These are phyloP conservation scores for Aspergillus flavus DNA, from an alignment of 2,329 filamentous ascomycete genomes.

Conservation along the genomic window DNA sequence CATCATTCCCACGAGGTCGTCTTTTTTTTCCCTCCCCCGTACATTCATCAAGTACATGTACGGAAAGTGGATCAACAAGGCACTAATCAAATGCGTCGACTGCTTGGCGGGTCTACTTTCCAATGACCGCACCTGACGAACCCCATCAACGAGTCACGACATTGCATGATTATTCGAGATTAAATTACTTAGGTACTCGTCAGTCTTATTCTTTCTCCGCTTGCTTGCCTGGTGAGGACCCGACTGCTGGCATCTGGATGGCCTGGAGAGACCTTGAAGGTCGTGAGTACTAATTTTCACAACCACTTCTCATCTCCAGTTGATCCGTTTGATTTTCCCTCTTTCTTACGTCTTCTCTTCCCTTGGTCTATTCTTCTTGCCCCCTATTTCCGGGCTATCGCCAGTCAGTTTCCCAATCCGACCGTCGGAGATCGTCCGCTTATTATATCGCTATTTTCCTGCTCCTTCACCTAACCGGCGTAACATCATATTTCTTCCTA, in stretches of 20 bases:
- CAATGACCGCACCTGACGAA: slow-evolving; percentile 14
- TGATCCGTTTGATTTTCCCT: not conserved
- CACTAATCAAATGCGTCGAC: not conserved
- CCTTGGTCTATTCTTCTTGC: not conserved
- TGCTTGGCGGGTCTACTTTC: slow-evolving; percentile 2
- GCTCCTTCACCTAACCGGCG: not conserved
- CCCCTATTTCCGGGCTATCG: slow-evolving; percentile 6
- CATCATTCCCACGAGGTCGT: not conserved
- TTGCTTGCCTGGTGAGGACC: not conserved
- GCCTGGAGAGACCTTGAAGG: not conserved
- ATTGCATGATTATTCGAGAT: slow-evolving; percentile 19
- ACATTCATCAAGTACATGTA: not conserved
- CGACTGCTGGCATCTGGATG: slow-evolving; percentile 3
- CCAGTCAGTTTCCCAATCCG: slow-evolving; percentile 6
- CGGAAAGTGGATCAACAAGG: not conserved
- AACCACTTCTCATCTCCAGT: not conserved
- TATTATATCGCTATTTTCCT: slow-evolving; percentile 10
- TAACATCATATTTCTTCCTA: not conserved
- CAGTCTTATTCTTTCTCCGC: slow-evolving; percentile 1
- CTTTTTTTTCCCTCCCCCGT: not conserved
- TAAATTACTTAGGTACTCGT: not conserved
- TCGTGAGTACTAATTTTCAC: not conserved
- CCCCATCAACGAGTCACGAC: slow-evolving; percentile 9
- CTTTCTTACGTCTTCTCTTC: not conserved
- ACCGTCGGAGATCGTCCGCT: slow-evolving; percentile 16